Conservation (phyloP, 495 filamentous ascomycete genomes). For the Wilcoxina mikolae region DNA sequence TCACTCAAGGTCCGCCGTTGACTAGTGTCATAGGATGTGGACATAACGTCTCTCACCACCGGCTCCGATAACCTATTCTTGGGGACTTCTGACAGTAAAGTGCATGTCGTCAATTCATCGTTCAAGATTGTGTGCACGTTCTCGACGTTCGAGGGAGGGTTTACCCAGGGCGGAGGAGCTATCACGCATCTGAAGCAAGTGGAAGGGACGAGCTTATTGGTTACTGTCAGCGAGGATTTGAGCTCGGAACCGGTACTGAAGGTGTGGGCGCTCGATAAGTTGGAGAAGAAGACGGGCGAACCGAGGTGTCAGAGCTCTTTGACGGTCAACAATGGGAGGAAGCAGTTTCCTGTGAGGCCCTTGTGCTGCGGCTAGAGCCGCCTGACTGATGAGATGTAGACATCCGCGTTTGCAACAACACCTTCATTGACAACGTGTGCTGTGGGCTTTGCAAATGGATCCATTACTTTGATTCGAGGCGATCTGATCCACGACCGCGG, state of each 20-base stretch:
- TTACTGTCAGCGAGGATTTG: slow-evolving; percentile 78
- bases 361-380: neutral
- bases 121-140: slow-evolving; percentile 83
- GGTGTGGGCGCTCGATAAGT: slow-evolving; percentile 90
- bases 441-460: slow-evolving; percentile 88
- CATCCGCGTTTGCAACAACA: slow-evolving; percentile 67
- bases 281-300: slow-evolving; percentile 80
- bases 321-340: slow-evolving; percentile 75
- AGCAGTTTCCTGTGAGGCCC: slow-evolving; percentile 69
- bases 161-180: slow-evolving; percentile 36
- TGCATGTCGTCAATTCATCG: slow-evolving; percentile 68
- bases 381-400: slow-evolving; percentile 36
- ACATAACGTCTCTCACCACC: slow-evolving; percentile 55
- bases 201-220: slow-evolving; percentile 67
- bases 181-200: slow-evolving; percentile 96
- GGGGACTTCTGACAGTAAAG: slow-evolving; percentile 65
- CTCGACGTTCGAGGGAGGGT: slow-evolving; percentile 55
- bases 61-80: slow-evolving; percentile 85
- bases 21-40: slow-evolving; percentile 37
- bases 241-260: slow-evolving; percentile 77
- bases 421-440: slow-evolving; percentile 74
- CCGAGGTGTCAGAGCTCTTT: slow-evolving; percentile 76
- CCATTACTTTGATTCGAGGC: slow-evolving; percentile 82
- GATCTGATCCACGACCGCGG: slow-evolving; percentile 92
- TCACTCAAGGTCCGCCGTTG: slow-evolving; percentile 36